Evolutionary conservation across 2,329 filamentous ascomycete species (phyloP).

Genomic region (Metarhizium humberi): DNA sequence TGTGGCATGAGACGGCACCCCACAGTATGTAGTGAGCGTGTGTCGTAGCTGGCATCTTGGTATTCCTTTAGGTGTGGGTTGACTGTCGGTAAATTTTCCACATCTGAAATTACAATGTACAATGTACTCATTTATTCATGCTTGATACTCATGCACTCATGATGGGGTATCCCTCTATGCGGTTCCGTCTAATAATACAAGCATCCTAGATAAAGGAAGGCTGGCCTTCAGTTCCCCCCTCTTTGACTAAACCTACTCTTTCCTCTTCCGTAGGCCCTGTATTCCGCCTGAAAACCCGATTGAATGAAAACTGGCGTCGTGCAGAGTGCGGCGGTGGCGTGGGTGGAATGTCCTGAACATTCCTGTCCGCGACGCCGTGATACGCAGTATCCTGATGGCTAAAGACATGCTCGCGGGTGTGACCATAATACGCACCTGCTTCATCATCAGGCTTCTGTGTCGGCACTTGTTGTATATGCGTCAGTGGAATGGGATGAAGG

Average conservation of each 20-base stretch:
- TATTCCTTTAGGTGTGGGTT: too few relatives aligned
- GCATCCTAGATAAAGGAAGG: constrained; percentile 1
- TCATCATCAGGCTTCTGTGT: constrained; percentile 35
- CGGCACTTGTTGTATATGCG: constrained; percentile 46
- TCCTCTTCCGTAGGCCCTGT: constrained; percentile 68
- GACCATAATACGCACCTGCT: constrained; percentile 28
- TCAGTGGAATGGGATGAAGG: constrained; percentile 53
- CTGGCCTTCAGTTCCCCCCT: constrained; percentile 17
- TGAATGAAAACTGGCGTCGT: constrained; percentile 82
- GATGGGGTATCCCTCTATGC: neutral
- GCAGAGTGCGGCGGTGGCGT: constrained; percentile 54
- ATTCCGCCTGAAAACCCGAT: constrained; percentile 59
- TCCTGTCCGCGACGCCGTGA: constrained; percentile 34
- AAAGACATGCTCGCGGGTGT: constrained; percentile 36
- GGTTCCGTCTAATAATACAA: neutral
- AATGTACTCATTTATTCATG: neutral
- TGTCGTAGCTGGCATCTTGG: too few relatives aligned
- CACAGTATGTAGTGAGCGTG: neutral
- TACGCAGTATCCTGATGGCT: constrained; percentile 35
- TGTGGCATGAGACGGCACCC: neutral
- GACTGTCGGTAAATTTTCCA: too few relatives aligned
- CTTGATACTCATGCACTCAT: neutral
- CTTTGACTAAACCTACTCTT: constrained; percentile 70
- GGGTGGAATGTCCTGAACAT: constrained; percentile 37
- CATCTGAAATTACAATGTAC: neutral